A percentile compares a stretch with the other conserved stretches of the same genome.
phyloP scores from a whole-genome alignment of 2,329 filamentous ascomycete genomes.

The Alternaria panax region DNA sequence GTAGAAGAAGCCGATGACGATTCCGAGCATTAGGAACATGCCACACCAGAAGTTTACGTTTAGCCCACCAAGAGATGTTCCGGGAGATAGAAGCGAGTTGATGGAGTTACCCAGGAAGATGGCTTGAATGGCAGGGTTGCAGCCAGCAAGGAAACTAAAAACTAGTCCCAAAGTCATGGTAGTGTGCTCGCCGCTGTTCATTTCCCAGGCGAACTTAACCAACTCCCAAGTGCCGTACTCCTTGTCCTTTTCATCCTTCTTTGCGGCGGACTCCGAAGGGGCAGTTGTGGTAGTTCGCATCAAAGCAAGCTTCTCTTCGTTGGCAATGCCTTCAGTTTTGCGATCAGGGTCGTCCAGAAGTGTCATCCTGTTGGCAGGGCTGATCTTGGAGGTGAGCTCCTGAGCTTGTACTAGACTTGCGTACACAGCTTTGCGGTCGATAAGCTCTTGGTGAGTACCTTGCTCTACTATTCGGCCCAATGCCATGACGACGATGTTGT shows the following conservation, averaged over 20 bases:
- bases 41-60: slow-evolving; percentile 69
- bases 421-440: slow-evolving; percentile 76
- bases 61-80: slow-evolving; percentile 61
- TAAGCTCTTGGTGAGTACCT: slow-evolving; percentile 81
- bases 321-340: slow-evolving; percentile 21
- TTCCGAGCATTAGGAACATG: slow-evolving; percentile 48
- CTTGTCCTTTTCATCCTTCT: slow-evolving; percentile 34
- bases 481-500: slow-evolving; percentile 95
- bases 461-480: slow-evolving; percentile 89
- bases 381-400: slow-evolving; percentile 54
- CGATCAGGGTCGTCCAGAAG: slow-evolving; percentile 27
- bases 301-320: slow-evolving; percentile 38
- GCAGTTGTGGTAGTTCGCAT: slow-evolving; percentile 50
- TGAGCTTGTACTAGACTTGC: slow-evolving; percentile 88
- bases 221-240: slow-evolving; percentile 54
- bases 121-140: slow-evolving; percentile 62
- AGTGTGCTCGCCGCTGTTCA: slow-evolving; percentile 45
- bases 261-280: slow-evolving; percentile 68
- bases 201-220: slow-evolving; percentile 42
- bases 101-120: slow-evolving; percentile 86
- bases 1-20: slow-evolving; percentile 37
- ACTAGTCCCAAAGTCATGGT: slow-evolving; percentile 54
- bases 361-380: slow-evolving; percentile 30
- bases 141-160: slow-evolving; percentile 46
- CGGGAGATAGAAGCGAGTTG: slow-evolving; percentile 67